Conservation (phyloP, 768 basidiomycete species). For the Suillus spraguei region DNA sequence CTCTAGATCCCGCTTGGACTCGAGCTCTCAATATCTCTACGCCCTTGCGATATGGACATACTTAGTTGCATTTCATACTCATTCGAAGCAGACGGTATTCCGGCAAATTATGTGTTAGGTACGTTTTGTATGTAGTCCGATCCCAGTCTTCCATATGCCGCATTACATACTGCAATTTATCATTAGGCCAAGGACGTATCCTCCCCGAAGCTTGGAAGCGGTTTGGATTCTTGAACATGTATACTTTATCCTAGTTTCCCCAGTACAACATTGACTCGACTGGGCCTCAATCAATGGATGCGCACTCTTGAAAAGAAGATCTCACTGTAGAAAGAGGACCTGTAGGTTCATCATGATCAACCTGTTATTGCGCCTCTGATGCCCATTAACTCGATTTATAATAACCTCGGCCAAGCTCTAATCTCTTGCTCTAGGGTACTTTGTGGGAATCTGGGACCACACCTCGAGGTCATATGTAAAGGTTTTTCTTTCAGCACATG, state of each 20-base stretch:
- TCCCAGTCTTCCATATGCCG: neutral
- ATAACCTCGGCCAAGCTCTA: neutral
- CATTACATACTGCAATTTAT: neutral
- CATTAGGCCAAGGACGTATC: neutral
- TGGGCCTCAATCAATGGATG: neutral
- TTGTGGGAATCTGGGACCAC: neutral
- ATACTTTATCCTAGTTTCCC: neutral
- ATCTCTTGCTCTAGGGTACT: neutral
- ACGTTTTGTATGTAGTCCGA: neutral
- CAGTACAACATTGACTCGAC: neutral
- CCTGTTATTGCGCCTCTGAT: neutral
- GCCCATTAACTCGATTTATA: neutral
- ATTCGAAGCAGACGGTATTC: neutral
- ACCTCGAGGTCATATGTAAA: neutral
- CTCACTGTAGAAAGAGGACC: neutral
- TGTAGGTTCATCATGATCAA: neutral
- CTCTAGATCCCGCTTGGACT: neutral
- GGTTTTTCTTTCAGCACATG: neutral
- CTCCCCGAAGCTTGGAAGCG: neutral
- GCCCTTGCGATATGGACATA: neutral
- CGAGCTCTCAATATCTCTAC: neutral
- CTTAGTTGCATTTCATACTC: neutral
- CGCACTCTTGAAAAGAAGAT: neutral
- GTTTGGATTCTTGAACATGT: neutral
- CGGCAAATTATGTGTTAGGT: neutral